Base-by-base conservation (phyloP, 306 rosid species). In the Quillaja saponaria region DNA sequence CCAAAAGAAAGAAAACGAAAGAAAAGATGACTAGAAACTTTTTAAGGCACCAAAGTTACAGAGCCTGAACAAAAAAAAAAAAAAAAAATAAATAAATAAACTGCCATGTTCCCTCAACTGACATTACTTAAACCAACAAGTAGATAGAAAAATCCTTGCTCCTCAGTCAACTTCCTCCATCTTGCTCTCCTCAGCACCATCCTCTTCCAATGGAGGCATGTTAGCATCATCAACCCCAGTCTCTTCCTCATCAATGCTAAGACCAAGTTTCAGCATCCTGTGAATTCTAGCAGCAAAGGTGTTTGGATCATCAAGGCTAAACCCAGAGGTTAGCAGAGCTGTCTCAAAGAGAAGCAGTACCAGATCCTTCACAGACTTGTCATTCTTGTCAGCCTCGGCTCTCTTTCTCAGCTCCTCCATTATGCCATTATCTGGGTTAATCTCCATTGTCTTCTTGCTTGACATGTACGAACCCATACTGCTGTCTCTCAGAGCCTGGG, bases 391-490 rank as follows among this genome's bases (percentile, higher is more conserved):
- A 3, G 84, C 88, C 13, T 76, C 92, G 0, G 86, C 86, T 34
- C 92, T 78, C 72, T 85, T 85, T 52, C 92, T 82, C 13, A 82
- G 17, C 71, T 82, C 92, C 55, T 85, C 89, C 94, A 86, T 82
- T 1, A 86, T 83, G 0, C 94, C 94, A 51, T 86, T 76, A 18
- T 86, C 94, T 0, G 94, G 89, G 72, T 86, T 80, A 21, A 86
- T 80, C 46, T 86, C 94, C 94, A 86, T 86, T 0, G 94, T 86
- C 73, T 86, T 86, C 84, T 86, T 86, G 82, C 80, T 67, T 0
- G 92, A 82, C 92, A 86, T 86, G 76, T 86, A 82, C 6, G 84
- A 39, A 0, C 81, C 14, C 92, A 86, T 86, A 78, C 88, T 82
- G 72, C 0, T 86, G 34, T 86, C 92, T 25, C 88, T 73, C n/a